Evolutionary conservation across 2,329 filamentous ascomycete genomes (phyloP), one percentile per base, ranked within the genome.

Genomic region (Nemania serpens): DNA sequence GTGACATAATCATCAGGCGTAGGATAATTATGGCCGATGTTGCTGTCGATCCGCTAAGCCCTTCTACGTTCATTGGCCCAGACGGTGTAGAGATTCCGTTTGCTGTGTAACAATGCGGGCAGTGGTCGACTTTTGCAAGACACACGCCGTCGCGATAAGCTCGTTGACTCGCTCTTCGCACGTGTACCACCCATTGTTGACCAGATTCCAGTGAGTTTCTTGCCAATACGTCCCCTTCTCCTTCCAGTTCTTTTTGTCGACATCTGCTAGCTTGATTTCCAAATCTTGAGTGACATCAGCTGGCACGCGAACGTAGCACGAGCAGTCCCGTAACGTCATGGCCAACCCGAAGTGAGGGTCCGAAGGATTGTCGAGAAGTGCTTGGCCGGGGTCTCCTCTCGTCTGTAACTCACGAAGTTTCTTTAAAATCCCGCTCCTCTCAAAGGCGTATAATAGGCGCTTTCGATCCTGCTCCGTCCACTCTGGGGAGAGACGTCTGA

Each of bases 271-370:
- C 55, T 88, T 85, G 45, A 85, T 81, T 57, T 84, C 80, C 6
- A 87, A 64, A 1, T 69, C 58, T n/a, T 37, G 25, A 4, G 61
- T 7, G 65, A 67, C 29, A 45, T 75, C 71, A 17, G 67, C 62
- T 7, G 75, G 75, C 58, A 92, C 82, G 69, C 85, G 84, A 42
- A 91, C 78, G 70, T 89, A 93, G 68, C 91, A 84, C 3, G 89
- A 91, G 73, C 91, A 93, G 77, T 95, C 91, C 51, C 91, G 81
- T 66, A 95, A 74, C 3, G 91, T 93, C 91, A 94, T 94, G 58
- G 90, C 89, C 6, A 91, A 78, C 12, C 84, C 82, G 62, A 90
- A 87, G 29, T 82, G 77, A 3, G 71, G 61, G 58, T 79, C 74
- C 18, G 70, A 63, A 1, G 72, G 73, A 48, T 78, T 72, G 9